phyloP scores from a whole-genome alignment of 805 yeast genomes.

The Cyberlindnera japonica region DNA sequence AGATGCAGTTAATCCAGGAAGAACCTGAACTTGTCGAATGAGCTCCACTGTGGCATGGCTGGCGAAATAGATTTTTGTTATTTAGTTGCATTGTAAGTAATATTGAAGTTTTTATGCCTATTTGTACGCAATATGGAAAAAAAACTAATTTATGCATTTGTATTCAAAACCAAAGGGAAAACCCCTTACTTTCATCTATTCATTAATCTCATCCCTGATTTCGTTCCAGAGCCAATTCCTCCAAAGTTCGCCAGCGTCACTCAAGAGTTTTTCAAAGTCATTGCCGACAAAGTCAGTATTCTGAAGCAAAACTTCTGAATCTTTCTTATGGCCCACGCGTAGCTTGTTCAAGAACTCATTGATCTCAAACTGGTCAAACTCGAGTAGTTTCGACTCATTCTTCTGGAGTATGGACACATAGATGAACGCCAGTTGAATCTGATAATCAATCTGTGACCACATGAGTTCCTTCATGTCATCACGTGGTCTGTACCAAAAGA shows the following conservation, averaged over 20 bases:
- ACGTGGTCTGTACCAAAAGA: slow-evolving; percentile 22
- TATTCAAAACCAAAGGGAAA: neutral
- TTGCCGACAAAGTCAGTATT: slow-evolving; percentile 37
- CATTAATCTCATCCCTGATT: slow-evolving; percentile 40
- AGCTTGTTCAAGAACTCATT: slow-evolving; percentile 65
- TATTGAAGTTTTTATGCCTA: neutral
- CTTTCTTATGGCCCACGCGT: slow-evolving; percentile 7
- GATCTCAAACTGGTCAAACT: slow-evolving; percentile 87
- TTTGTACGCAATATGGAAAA: neutral
- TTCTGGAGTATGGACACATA: slow-evolving; percentile 77
- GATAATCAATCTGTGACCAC: slow-evolving; percentile 65
- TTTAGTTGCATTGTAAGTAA: neutral
- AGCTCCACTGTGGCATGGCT: neutral
- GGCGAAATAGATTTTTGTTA: neutral
- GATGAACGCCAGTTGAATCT: slow-evolving; percentile 69
- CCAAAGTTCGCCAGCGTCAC: slow-evolving; percentile 86
- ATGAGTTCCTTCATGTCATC: slow-evolving; percentile 34
- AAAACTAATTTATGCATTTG: neutral
- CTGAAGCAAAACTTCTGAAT: slow-evolving; percentile 26
- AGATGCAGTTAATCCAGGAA: neutral
- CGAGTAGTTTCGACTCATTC: slow-evolving; percentile 72
- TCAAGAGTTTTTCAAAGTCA: slow-evolving; percentile 69
- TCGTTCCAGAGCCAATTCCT: slow-evolving; percentile 73
- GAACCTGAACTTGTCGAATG: neutral
- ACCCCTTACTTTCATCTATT: slow-evolving; percentile 1